phyloP scores from a whole-genome alignment of 345 rosid genomes.

The Moricandia moricandioides region DNA sequence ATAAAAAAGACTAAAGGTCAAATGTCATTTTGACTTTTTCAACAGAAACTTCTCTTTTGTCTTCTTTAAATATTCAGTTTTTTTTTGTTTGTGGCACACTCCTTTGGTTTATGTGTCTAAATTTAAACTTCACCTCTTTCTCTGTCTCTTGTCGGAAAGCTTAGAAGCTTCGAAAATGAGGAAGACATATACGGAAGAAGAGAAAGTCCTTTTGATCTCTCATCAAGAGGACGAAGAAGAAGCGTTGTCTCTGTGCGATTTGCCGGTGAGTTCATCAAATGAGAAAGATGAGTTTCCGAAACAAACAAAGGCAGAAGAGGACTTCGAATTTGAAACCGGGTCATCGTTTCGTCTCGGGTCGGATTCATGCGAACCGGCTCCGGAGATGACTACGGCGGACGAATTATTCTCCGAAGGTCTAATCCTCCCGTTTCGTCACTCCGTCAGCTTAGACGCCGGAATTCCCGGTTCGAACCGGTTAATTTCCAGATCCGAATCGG shows the following conservation, averaged over 20 bases:
- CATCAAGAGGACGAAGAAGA: conserved; percentile 39
- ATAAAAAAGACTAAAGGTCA: background rate
- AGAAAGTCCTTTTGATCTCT: conserved; percentile 23
- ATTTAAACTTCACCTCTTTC: conserved; percentile 36
- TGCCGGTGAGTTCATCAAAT: conserved; percentile 45
- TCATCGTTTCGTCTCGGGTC: conserved; percentile 42
- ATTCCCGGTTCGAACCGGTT: conserved; percentile 22
- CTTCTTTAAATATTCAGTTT: conserved; percentile 16
- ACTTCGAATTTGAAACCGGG: conserved; percentile 48
- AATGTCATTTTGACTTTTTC: conserved; percentile 18
- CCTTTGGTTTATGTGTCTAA: conserved; percentile 18
- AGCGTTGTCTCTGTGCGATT: conserved; percentile 64
- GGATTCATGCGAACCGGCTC: conserved; percentile 41
- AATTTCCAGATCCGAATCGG: conserved; percentile 52
- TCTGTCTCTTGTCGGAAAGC: conserved; percentile 15
- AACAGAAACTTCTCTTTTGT: conserved; percentile 13
- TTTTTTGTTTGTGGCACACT: too few relatives aligned
- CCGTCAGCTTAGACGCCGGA: conserved; percentile 49
- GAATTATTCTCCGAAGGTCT: conserved; percentile 72
- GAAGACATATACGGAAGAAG: conserved; percentile 30
- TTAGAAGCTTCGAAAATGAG: conserved; percentile 36
- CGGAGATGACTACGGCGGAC: conserved; percentile 69
- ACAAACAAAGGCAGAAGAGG: conserved; percentile 41
- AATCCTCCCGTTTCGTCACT: conserved; percentile 63
- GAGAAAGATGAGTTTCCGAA: conserved; percentile 11